Percentiles rank a stretch among this genome's conserved stretches.
Evolutionary conservation across 768 basidiomycete species (phyloP).

Genomic region (Trametes elegans): DNA sequence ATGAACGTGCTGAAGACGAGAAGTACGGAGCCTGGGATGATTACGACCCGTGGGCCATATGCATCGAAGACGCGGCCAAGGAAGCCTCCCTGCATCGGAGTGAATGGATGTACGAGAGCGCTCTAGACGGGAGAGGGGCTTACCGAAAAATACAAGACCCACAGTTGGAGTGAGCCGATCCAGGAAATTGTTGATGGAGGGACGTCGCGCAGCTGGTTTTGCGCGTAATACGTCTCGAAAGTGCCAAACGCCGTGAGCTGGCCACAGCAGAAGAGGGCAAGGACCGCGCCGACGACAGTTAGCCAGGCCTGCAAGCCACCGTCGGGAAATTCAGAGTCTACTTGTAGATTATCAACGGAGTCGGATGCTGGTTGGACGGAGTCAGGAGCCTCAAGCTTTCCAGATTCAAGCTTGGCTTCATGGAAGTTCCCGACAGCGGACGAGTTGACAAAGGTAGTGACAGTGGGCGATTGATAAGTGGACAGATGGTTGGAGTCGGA

Average conservation of each 20-base stretch:
- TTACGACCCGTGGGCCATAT: conserved; percentile 54
- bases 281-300: conserved; percentile 58
- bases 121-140: conserved; percentile 21
- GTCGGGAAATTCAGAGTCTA: conserved; percentile 23
- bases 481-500: no score
- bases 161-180: conserved; percentile 68
- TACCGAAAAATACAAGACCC: conserved; percentile 69
- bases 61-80: conserved; percentile 60
- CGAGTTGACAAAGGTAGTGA: background rate
- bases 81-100: conserved; percentile 50
- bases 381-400: no score
- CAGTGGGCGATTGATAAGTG: background rate
- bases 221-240: conserved; percentile 17
- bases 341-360: no score
- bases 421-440: background rate
- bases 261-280: conserved; percentile 54
- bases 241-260: conserved; percentile 17
- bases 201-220: conserved; percentile 6
- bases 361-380: no score
- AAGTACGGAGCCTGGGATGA: conserved; percentile 49
- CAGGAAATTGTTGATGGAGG: conserved; percentile 23
- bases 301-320: conserved; percentile 38
- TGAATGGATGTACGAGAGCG: background rate
- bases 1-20: conserved; percentile 53
- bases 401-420: background rate